Percentiles rank a stretch among this genome's conserved stretches.
These are phyloP conservation scores for Syzygium aromaticum DNA, from an alignment of 345 rosid genomes.

Conservation along the genomic window DNA sequence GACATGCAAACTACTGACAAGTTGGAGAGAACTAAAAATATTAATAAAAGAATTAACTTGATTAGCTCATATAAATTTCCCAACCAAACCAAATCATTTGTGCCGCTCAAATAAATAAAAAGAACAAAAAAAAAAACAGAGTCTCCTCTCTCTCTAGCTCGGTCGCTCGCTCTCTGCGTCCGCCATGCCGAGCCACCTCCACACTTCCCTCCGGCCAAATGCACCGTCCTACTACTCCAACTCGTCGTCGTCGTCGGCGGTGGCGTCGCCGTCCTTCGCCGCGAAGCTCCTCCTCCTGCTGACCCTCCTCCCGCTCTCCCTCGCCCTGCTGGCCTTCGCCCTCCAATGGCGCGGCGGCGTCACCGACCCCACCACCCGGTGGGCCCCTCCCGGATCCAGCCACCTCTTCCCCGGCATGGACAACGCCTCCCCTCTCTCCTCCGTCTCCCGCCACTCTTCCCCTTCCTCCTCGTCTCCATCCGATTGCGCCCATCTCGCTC, in stretches of 20 bases:
- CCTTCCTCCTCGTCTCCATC: slow-evolving; percentile 59
- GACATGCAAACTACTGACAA: neutral
- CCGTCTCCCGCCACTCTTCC: slow-evolving; percentile 41
- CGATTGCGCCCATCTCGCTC: neutral
- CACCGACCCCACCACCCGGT: slow-evolving; percentile 52
- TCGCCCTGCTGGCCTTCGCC: slow-evolving; percentile 74
- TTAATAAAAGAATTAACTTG: neutral
- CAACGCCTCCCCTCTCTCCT: slow-evolving; percentile 52
- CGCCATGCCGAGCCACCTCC: slow-evolving; percentile 69
- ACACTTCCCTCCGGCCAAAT: slow-evolving; percentile 27
- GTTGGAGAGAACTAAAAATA: neutral
- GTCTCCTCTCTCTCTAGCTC: neutral
- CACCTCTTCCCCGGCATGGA: slow-evolving; percentile 89
- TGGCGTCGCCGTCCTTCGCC: slow-evolving; percentile 26
- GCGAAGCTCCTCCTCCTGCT: slow-evolving; percentile 70
- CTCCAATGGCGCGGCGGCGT: slow-evolving; percentile 93
- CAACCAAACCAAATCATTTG: neutral
- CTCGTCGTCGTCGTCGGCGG: slow-evolving; percentile 26
- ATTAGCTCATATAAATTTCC: neutral
- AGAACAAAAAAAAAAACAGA: neutral
- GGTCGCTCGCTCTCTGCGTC: neutral
- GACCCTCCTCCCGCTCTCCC: slow-evolving; percentile 77
- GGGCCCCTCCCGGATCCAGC: slow-evolving; percentile 60
- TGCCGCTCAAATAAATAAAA: neutral
- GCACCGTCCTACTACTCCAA: slow-evolving; percentile 14